Base-by-base conservation (phyloP, 2,329 filamentous ascomycete species). In the Clonostachys rosea region DNA sequence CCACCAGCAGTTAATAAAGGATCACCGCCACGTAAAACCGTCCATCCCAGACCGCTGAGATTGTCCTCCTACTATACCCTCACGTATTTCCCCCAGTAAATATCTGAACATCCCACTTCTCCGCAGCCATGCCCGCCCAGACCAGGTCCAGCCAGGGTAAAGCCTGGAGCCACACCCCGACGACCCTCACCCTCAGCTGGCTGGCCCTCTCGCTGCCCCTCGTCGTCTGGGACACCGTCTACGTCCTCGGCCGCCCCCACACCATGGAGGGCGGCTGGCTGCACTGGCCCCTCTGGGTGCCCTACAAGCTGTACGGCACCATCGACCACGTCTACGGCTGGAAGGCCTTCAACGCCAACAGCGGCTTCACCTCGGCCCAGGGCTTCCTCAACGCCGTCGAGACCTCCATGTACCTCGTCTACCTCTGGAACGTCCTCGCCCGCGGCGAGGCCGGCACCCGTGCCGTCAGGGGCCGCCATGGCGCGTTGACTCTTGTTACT, bases 261-360 rank as follows among this genome's bases (percentile, higher is more conserved):
- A 87, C 83, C 48, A 94, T 96, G 87, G 81, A 84, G 0, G 88
- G 89, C 55, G 90, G 90, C 14, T 68, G 66, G 42, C 71, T 86
- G 45, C 88, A 95, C 69, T 73, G 69, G 70, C 87, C 87, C 2
- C 57, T 95, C 40, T 96, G 81, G 78, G 70, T 68, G 33, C 89
- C 88, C 0, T 96, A 96, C 68, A 81, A 78, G 59, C 79, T 95
- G 2, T 95, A 96, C 69, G 88, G 86, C 48, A 71, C 75, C 44
- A 74, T 95, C 54, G 91, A 96, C 67, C 75, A 91, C 64, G 75
- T 92, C 34, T 96, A 96, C 69, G 89, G 90, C 39, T 85, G 78
- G 73, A 83, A 85, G 56, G 84, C 86, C 5, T 89, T 78, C 62
- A 69, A 87, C 50, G 74, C 74, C 14, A 65, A 74, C 18, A 83